Evolutionary conservation across 805 yeast species (phyloP), one percentile per base, ranked within the genome.

Genomic region (Tetrapisispora pingtungensis): DNA sequence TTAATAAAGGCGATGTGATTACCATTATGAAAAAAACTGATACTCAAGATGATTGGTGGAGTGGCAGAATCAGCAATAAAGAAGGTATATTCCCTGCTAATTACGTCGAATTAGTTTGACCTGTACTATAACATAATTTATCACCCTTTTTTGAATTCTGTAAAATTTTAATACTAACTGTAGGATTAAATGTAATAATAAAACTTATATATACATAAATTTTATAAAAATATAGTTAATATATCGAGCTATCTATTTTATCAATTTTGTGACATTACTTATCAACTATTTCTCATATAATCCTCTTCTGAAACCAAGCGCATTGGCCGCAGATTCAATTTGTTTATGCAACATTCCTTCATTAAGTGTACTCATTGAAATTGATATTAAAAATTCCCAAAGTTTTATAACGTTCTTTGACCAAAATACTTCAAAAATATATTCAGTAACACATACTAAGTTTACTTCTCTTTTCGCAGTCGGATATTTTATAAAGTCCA

Each of bases 81-180:
- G 86, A 85, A 55, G 98, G 98, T 36, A 89, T 89, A 19, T 90
- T 90, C 74, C 98, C 98, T 10, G 98, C 98, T 2, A 90, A 90
- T 62, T 90, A 90, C 59, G 97, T 93, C 33, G 94, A 88, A 61
- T 64, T 88, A 55, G 68, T 67, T 18, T 68, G 43, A 50, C n/a
- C n/a, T n/a, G n/a, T n/a, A n/a, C n/a, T n/a, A n/a, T n/a, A n/a
- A n/a, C n/a, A n/a, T n/a, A n/a, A n/a, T n/a, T n/a, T n/a, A n/a
- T n/a, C n/a, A n/a, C n/a, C n/a, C n/a, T n/a, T n/a, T n/a, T n/a
- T n/a, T n/a, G n/a, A n/a, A n/a, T n/a, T n/a, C n/a, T n/a, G n/a
- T n/a, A n/a, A n/a, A n/a, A 14, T 22, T 6, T 6, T 22, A 22
- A 22, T 22, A 22, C 5, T 22, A 22, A 22, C 8, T 6, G 8